phyloP scores from a whole-genome alignment of 805 yeast genomes.

The Ogataea thermomethanolica region DNA sequence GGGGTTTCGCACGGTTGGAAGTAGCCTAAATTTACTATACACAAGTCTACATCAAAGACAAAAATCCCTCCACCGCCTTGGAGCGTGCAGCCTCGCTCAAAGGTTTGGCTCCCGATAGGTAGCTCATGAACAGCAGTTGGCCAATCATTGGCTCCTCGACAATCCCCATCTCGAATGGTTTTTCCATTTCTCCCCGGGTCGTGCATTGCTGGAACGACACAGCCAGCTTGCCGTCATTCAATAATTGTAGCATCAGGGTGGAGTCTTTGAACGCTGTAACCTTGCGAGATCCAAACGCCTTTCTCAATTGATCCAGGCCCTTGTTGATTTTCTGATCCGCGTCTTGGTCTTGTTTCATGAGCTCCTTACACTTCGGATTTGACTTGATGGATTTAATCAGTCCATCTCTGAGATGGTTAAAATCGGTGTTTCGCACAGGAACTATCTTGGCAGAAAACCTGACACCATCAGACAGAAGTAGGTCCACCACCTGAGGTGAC shows the following conservation, averaged over 20 bases:
- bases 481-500: constrained; percentile 52
- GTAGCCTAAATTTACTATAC: constrained; percentile 7
- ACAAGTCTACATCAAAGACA: constrained; percentile 10
- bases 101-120: constrained; percentile 67
- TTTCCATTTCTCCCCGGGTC: constrained; percentile 31
- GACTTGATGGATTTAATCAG: constrained; percentile 75
- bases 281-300: constrained; percentile 52
- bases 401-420: constrained; percentile 86
- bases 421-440: constrained; percentile 89
- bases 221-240: constrained; percentile 43
- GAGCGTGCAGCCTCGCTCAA: constrained; percentile 41
- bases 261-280: constrained; percentile 77
- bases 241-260: constrained; percentile 55
- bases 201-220: constrained; percentile 41
- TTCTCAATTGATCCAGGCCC: constrained; percentile 67
- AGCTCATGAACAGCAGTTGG: constrained; percentile 68
- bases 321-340: constrained; percentile 28
- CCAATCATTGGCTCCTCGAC: constrained; percentile 62
- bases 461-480: constrained; percentile 56
- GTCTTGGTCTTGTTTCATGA: constrained; percentile 41
- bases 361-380: constrained; percentile 52
- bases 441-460: constrained; percentile 70
- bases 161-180: constrained; percentile 46
- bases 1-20: constrained; percentile 4
- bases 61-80: constrained; percentile 21